Conservation (phyloP, 2,329 filamentous ascomycete species). For the Talaromyces sp. region DNA sequence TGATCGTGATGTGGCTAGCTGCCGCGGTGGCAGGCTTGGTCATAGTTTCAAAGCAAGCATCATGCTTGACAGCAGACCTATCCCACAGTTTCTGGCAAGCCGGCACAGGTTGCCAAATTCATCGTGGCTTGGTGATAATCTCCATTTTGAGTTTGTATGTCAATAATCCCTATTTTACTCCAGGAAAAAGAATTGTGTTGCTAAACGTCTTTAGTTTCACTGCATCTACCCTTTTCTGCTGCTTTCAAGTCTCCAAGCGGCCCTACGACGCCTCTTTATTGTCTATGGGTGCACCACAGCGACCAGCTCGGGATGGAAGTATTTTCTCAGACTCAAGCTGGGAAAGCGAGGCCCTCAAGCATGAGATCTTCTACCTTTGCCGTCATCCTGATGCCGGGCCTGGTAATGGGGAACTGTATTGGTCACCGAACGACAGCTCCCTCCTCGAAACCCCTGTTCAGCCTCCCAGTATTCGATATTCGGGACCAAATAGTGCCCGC, state of each 20-base stretch:
- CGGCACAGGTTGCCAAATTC: slow-evolving; percentile 33
- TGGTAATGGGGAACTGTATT: slow-evolving; percentile 19
- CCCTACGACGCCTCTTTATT: slow-evolving; percentile 34
- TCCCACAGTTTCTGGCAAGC: slow-evolving; percentile 27
- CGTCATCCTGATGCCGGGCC: slow-evolving; percentile 29
- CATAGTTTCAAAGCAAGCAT: slow-evolving; percentile 29
- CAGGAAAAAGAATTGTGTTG: neutral
- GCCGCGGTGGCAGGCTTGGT: slow-evolving; percentile 33
- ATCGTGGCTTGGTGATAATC: slow-evolving; percentile 28
- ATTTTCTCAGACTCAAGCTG: slow-evolving; percentile 29
- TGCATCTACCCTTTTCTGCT: slow-evolving; percentile 33
- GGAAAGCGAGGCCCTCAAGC: slow-evolving; percentile 32
- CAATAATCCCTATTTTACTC: no score
- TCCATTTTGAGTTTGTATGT: slow-evolving; percentile 32
- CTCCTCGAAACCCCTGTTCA: slow-evolving; percentile 22
- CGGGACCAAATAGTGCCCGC: slow-evolving; percentile 23
- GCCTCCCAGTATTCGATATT: slow-evolving; percentile 27
- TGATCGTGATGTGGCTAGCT: slow-evolving; percentile 33
- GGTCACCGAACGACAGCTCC: slow-evolving; percentile 16
- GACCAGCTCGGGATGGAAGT: slow-evolving; percentile 21
- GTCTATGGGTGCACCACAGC: slow-evolving; percentile 26
- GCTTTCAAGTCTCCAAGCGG: slow-evolving; percentile 31
- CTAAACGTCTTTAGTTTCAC: slow-evolving; percentile 21
- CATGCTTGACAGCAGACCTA: slow-evolving; percentile 24
- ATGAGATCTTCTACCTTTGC: slow-evolving; percentile 33